Base-by-base conservation (phyloP, 768 basidiomycete species). In the Ephemerocybe angulata region DNA sequence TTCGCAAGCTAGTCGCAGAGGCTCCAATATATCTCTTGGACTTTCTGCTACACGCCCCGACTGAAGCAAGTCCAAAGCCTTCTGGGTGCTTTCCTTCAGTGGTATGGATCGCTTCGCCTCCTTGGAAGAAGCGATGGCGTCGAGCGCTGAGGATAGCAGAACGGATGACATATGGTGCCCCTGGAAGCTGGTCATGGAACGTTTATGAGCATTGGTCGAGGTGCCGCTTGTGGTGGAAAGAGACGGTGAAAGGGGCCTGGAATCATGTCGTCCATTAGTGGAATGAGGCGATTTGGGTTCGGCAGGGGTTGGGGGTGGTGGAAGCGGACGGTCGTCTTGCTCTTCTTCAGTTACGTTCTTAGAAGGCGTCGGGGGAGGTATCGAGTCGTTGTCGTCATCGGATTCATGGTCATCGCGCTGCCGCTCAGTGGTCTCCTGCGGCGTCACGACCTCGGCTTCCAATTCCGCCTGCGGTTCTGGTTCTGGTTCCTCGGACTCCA, bases 1-100 rank as follows among this genome's bases (percentile, higher is more conserved):
- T 76, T 98, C 96, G 73, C 97, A 98, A 8, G 97, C 97, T 50
- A 98, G 77, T 47, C 92, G 85, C 52, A 99, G 79, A n/a, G 97
- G 95, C 64, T 97, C 93, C 64, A 99, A 93, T 50, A 98, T 90
- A 65, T 94, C 89, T 55, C 91, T 80, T 35, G 93, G 92, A 49
- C 70, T 76, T 65, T 88, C 87, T 24, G 85, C 86, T 22, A 85
- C 92, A 64, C 85, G 75, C 55, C 90, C 86, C 30, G 80, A 78
- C 58, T 83, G 84, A 63, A 95, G 80, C 72, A 96, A 80, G 48
- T 93, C 91, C 60, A 95, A 68, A 4, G 94, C 93, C 50, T 77
- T 82, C 58, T 88, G 86, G 0, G 89, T 86, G 59, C 87, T 88
- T 38, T 94, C 91, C n/a, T 82, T 83, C 42, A 97, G 79, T n/a